Conservation (phyloP, 352 stramenopile genomes). For the Phytophthora citrophthora region DNA sequence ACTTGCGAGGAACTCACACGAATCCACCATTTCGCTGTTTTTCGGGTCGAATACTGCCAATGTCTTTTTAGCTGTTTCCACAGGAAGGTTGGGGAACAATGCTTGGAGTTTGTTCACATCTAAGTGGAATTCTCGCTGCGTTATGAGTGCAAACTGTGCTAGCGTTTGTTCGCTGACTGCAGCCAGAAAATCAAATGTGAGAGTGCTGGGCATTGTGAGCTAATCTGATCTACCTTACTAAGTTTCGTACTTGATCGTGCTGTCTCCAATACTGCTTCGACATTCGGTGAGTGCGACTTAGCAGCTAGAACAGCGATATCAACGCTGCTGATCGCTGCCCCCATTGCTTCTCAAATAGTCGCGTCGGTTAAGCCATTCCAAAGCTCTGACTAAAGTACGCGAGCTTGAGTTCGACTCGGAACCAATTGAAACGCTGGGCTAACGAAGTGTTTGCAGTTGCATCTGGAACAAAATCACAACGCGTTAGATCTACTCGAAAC, state of each 20-base stretch:
- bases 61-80: conserved; percentile 1
- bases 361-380: conserved; percentile 10
- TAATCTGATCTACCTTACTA: neutral
- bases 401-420: conserved; percentile 52
- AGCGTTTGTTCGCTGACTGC: conserved; percentile 21
- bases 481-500: neutral
- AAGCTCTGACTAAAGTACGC: conserved; percentile 22
- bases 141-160: conserved; percentile 9
- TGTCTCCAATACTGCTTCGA: conserved; percentile 9
- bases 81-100: conserved; percentile 11
- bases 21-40: conserved; percentile 13
- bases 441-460: conserved; percentile 63
- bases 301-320: neutral
- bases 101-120: conserved; percentile 1
- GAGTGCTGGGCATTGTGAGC: neutral
- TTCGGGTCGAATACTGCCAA: conserved; percentile 28
- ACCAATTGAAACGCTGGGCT: conserved; percentile 67
- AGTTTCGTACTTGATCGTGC: conserved; percentile 20
- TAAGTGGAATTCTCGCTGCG: conserved; percentile 19
- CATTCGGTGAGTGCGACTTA: conserved; percentile 1
- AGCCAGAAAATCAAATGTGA: neutral
- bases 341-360: conserved; percentile 17
- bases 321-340: conserved; percentile 12
- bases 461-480: conserved; percentile 39
- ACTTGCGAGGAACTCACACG: conserved; percentile 29